phyloP scores from a whole-genome alignment of 495 filamentous ascomycete genomes.

The Xylaria longipes region DNA sequence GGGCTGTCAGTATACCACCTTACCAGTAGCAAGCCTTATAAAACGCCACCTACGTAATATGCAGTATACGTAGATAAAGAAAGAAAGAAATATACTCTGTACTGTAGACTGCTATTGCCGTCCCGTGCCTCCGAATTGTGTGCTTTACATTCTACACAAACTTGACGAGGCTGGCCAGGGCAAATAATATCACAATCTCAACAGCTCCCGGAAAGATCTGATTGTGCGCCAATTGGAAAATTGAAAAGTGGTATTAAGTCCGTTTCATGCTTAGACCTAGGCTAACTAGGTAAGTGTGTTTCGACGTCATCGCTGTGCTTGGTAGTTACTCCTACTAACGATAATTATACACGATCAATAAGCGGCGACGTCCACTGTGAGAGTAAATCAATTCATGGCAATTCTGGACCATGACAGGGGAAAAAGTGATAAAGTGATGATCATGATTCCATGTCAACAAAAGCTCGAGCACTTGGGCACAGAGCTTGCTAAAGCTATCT shows the following conservation, averaged over 20 bases:
- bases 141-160: not conserved
- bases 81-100: no score
- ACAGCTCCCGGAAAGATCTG: not conserved
- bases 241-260: not conserved
- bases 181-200: not conserved
- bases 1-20: not conserved
- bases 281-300: not conserved
- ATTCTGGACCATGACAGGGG: not conserved
- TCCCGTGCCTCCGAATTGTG: not conserved
- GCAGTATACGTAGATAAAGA: not conserved
- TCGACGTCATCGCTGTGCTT: not conserved
- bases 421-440: not conserved
- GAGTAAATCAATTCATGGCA: not conserved
- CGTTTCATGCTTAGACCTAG: not conserved
- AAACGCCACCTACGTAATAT: conserved; percentile 11
- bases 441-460: not conserved
- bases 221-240: not conserved
- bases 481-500: not conserved
- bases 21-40: not conserved
- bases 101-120: no score
- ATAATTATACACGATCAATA: not conserved
- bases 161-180: not conserved
- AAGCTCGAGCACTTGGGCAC: not conserved
- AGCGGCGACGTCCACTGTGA: not conserved
- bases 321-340: not conserved